Percentiles rank a stretch among this genome's conserved stretches.
These are phyloP conservation scores for Globisporangium emineosum DNA, from an alignment of 352 stramenopile species.

Conservation along the genomic window DNA sequence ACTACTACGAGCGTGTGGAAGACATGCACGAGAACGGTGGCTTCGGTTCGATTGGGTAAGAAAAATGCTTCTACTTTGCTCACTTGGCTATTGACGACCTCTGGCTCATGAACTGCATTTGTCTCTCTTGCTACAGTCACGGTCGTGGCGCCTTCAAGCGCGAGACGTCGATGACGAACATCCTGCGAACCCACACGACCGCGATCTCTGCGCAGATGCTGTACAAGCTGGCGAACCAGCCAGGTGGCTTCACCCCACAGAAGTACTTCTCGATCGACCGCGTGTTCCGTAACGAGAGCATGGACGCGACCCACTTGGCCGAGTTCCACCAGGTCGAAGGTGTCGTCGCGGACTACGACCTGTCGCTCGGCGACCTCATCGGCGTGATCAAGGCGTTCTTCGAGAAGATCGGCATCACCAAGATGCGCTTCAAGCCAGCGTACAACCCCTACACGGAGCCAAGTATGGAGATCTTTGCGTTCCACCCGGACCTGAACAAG, in stretches of 20 bases:
- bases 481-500: slow-evolving; percentile 99
- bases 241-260: slow-evolving; percentile 95
- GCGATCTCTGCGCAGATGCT: slow-evolving; percentile 99
- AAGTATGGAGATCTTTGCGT: slow-evolving; percentile 99
- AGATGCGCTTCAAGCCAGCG: slow-evolving; percentile 99
- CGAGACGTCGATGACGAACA: slow-evolving; percentile 98
- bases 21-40: slow-evolving; percentile 98
- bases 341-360: slow-evolving; percentile 98
- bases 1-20: slow-evolving; percentile 99
- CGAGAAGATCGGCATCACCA: slow-evolving; percentile 95
- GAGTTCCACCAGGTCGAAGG: slow-evolving; percentile 99
- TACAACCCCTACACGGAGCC: slow-evolving; percentile 99
- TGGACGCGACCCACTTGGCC: slow-evolving; percentile 99
- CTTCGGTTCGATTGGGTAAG: slow-evolving; percentile 96
- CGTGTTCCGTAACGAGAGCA: slow-evolving; percentile 99
- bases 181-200: slow-evolving; percentile 99
- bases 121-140: slow-evolving; percentile 32
- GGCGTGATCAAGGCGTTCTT: slow-evolving; percentile 99
- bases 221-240: slow-evolving; percentile 95
- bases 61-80: slow-evolving; percentile 9
- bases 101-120: background rate
- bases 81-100: background rate
- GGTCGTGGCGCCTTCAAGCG: slow-evolving; percentile 87
- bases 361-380: slow-evolving; percentile 98
- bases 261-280: slow-evolving; percentile 99